These are phyloP conservation scores for Digitaria exilis DNA, from an alignment of 202 grass and related monocot species.

Conservation along the genomic window DNA sequence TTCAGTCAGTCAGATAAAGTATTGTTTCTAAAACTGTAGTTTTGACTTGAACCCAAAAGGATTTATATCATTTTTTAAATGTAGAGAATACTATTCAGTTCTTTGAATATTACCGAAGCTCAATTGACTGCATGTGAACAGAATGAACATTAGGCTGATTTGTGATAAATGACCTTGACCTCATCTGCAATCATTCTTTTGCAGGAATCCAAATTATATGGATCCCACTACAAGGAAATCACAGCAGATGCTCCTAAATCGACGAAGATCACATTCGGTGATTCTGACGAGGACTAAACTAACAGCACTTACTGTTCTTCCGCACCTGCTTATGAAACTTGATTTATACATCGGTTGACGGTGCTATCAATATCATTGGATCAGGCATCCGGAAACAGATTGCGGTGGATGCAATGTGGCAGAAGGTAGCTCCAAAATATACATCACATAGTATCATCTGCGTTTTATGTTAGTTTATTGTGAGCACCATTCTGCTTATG, in stretches of 20 bases:
- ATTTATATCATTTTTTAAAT: neutral
- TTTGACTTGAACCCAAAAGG: neutral
- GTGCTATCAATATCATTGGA: neutral
- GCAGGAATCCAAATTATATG: constrained; percentile 93
- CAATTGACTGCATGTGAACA: neutral
- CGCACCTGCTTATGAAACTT: neutral
- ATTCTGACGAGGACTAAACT: constrained; percentile 86
- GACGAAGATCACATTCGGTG: constrained; percentile 80
- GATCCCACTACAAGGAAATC: constrained; percentile 91
- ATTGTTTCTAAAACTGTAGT: neutral
- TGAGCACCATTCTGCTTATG: neutral
- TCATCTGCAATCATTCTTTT: neutral
- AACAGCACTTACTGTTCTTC: neutral
- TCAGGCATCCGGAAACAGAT: neutral
- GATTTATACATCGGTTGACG: neutral
- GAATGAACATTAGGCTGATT: neutral
- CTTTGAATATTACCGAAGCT: neutral
- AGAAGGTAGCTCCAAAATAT: neutral
- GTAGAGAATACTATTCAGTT: neutral
- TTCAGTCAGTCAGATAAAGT: neutral
- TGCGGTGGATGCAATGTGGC: neutral
- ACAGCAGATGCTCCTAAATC: constrained; percentile 84
- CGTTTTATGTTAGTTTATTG: constrained; percentile 31
- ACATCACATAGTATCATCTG: neutral
- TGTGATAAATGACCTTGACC: constrained; percentile 5